Conservation (phyloP, 495 filamentous ascomycete species). For the Penicillium manginii region DNA sequence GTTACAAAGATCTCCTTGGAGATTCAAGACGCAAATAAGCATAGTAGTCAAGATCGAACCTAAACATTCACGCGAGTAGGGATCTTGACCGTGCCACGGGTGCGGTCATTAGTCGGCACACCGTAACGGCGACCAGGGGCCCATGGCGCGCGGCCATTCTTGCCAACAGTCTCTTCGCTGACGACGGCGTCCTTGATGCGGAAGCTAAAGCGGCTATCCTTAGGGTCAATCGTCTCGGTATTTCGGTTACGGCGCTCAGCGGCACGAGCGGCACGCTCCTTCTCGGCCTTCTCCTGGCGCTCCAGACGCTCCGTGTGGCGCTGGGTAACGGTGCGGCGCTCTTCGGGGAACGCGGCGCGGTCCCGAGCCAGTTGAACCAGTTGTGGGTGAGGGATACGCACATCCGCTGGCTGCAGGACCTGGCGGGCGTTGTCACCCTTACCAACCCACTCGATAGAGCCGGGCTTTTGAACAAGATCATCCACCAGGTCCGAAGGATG, state of each 20-base stretch:
- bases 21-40: conserved; percentile 2
- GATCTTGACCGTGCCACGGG: conserved; percentile 75
- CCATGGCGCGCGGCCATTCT: conserved; percentile 57
- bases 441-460: conserved; percentile 45
- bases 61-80: conserved; percentile 58
- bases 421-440: conserved; percentile 45
- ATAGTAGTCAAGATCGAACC: conserved; percentile 28
- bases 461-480: conserved; percentile 31
- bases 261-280: conserved; percentile 41
- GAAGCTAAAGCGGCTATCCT: conserved; percentile 76
- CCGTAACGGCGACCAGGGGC: conserved; percentile 71
- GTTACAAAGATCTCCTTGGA: conserved; percentile 22
- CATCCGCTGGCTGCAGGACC: conserved; percentile 79
- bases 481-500: conserved; percentile 36
- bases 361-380: conserved; percentile 64
- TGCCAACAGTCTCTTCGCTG: conserved; percentile 60
- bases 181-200: conserved; percentile 67
- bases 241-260: conserved; percentile 41
- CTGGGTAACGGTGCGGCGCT: conserved; percentile 37
- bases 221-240: conserved; percentile 46
- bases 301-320: conserved; percentile 49
- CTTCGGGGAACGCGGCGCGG: conserved; percentile 29
- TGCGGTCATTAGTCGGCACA: conserved; percentile 68
- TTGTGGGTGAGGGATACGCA: conserved; percentile 87
- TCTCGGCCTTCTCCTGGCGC: conserved; percentile 40